Conservation (phyloP, 2,329 filamentous ascomycete genomes). For the Nemania sp. region DNA sequence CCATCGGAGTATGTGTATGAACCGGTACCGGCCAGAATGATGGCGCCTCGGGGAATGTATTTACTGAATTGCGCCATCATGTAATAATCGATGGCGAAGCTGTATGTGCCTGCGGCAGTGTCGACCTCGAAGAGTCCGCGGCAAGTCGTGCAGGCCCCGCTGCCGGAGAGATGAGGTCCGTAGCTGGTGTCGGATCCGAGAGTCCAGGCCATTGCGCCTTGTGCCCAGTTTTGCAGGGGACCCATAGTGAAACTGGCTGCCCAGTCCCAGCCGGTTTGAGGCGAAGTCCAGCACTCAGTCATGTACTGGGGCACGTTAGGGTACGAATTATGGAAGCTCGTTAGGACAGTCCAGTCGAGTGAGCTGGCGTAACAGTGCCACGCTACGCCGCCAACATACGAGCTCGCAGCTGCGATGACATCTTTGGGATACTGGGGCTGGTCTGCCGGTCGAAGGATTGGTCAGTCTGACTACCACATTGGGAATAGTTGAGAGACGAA, state of each 20-base stretch:
- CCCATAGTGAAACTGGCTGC: conserved; percentile 46
- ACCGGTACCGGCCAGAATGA: conserved; percentile 47
- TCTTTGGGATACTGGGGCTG: conserved; percentile 43
- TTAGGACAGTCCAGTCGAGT: conserved; percentile 44
- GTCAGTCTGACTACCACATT: no score
- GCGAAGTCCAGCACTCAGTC: conserved; percentile 52
- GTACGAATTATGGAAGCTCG: conserved; percentile 45
- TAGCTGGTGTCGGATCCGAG: conserved; percentile 47
- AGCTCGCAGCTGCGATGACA: conserved; percentile 40
- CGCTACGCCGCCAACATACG: conserved; percentile 41
- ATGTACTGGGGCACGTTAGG: conserved; percentile 49
- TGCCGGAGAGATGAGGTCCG: conserved; percentile 47
- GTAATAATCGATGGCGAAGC: conserved; percentile 54
- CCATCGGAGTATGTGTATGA: conserved; percentile 48
- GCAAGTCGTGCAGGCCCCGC: conserved; percentile 47
- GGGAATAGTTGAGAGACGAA: no score
- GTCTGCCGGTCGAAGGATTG: no score
- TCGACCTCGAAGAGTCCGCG: conserved; percentile 61
- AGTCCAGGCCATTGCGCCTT: conserved; percentile 49
- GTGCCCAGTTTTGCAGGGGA: conserved; percentile 53
- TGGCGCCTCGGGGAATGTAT: conserved; percentile 51
- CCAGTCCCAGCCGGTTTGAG: conserved; percentile 43
- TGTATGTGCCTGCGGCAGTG: conserved; percentile 47
- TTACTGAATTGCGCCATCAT: conserved; percentile 56
- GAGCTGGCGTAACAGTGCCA: conserved; percentile 48